Base-by-base conservation (phyloP, 2,329 filamentous ascomycete species). In the Neophaeococcomyces aloes region DNA sequence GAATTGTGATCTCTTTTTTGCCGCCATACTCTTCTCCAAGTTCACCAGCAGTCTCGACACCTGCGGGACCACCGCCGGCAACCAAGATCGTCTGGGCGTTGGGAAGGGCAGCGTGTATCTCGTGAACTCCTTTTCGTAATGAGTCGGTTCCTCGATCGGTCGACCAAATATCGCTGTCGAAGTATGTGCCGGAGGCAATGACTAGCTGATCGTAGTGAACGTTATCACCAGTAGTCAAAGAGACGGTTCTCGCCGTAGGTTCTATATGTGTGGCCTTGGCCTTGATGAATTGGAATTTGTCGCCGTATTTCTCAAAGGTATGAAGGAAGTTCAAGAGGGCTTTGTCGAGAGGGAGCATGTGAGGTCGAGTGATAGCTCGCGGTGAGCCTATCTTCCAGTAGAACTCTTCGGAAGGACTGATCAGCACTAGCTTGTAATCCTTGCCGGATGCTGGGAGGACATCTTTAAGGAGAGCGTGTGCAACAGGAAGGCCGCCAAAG, bases 311-410 rank as follows among this genome's bases (percentile, higher is more conserved):
- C 45, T 67, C 61, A 59, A 79, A 77, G 7, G 57, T 62, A 5
- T 67, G 60, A n/a, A 59, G 55, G 50, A 78, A 69, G 2, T 70
- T 64, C 31, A 70, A 56, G 41, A 77, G 63, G 40, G 69, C 63
- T 48, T 74, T 68, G 18, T 69, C 64, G 3, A 65, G 52, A 2
- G 63, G 61, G 45, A 77, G 64, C 19, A 67, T 62, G 1, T 64
- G 57, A 1, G 70, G 64, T 21, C 70, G 72, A 21, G 68, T 64
- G 25, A 76, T 58, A 30, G 69, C 65, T 27, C 76, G 68, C 0
- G 76, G 75, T 2, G 73, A 68, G 1, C 68, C 73, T 18, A 71
- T 59, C 31, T 68, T 68, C 56, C 67, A 76, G 62, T 65, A 78
- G 61, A 71, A 75, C 31, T 68, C 61, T 3, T 65, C 61, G 11